Base-by-base conservation (phyloP, 495 filamentous ascomycete genomes). In the Hypoxylon trugodes region DNA sequence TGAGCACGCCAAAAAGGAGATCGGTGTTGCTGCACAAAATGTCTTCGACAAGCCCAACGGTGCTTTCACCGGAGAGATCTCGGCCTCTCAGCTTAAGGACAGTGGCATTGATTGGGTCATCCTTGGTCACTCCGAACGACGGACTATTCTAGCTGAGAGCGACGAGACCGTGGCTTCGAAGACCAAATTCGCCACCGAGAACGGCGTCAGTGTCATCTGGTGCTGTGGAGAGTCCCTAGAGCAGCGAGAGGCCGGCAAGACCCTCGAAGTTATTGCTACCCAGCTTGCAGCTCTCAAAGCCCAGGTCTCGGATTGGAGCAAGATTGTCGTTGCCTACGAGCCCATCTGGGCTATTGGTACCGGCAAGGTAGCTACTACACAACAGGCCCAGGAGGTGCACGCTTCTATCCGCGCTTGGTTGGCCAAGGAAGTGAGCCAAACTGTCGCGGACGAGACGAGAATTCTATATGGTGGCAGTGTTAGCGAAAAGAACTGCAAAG, bases 261-360 rank as follows among this genome's bases (percentile, higher is more conserved):
- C 95, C 56, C 88, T 96, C 70, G 85, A 92, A n/a, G 90, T 97
- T 53, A 90, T 97, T 59, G 94, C 92, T 70, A 75, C 76, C 26
- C 91, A 95, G 74, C 83, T 95, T 59, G 79, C 81, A 36, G 89
- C 89, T 61, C 85, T 90, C 57, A 80, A 78, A 69, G 81, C 83
- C 52, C 83, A 91, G 72, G 80, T 91, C 69, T 69, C 81, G 82
- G 88, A 97, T 77, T 98, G 95, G 95, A 82, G 77, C 51, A 96
- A 95, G 80, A 87, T 98, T 67, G 94, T 98, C 75, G 85, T 98
- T 69, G 96, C 95, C 68, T 98, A 98, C 76, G 96, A 98, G 85
- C 95, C 95, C 67, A 94, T 98, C 81, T 98, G 95, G 94, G 96
- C 94, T 68, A 98, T 98, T 72, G 95, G 96, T 59, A 98, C 95